phyloP scores from a whole-genome alignment of 129 eudicot species.

The Pulicaria dysenterica region DNA sequence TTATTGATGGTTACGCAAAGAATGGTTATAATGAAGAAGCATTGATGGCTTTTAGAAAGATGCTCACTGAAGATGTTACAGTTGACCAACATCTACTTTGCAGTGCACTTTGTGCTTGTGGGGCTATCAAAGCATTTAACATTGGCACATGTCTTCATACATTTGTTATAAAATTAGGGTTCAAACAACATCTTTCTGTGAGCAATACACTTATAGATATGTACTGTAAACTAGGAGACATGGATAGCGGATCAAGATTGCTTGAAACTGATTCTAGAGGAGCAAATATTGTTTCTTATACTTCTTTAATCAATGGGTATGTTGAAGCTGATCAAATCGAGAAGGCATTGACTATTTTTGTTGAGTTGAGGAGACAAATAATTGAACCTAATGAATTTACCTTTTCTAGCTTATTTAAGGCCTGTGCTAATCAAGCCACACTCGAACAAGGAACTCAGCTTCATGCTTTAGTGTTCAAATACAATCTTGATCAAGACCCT shows the following conservation, averaged over 20 bases:
- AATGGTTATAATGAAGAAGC: conserved; percentile 49
- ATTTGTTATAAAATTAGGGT: conserved; percentile 42
- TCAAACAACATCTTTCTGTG: conserved; percentile 32
- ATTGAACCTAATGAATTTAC: conserved; percentile 48
- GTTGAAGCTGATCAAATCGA: conserved; percentile 43
- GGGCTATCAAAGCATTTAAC: conserved; percentile 30
- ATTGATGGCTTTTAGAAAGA: conserved; percentile 38
- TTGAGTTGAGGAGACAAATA: conserved; percentile 38
- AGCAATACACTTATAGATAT: conserved; percentile 48
- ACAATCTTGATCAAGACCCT: conserved; percentile 38
- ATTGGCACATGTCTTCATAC: conserved; percentile 44
- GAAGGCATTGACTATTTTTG: conserved; percentile 39
- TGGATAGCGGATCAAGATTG: conserved; percentile 46
- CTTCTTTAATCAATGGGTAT: conserved; percentile 53
- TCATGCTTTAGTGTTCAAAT: conserved; percentile 48
- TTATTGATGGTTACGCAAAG: conserved; percentile 53
- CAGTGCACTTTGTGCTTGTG: conserved; percentile 46
- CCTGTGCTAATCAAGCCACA: conserved; percentile 53
- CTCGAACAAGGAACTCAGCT: conserved; percentile 58
- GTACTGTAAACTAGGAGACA: conserved; percentile 51
- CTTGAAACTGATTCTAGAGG: conserved; percentile 26
- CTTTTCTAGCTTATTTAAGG: conserved; percentile 53
- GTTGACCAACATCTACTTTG: conserved; percentile 43
- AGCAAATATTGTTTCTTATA: conserved; percentile 42
- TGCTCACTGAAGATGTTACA: conserved; percentile 35